Evolutionary conservation across 164 flowering plant genomes (phyloP).

Genomic region (Berberis thunbergii): DNA sequence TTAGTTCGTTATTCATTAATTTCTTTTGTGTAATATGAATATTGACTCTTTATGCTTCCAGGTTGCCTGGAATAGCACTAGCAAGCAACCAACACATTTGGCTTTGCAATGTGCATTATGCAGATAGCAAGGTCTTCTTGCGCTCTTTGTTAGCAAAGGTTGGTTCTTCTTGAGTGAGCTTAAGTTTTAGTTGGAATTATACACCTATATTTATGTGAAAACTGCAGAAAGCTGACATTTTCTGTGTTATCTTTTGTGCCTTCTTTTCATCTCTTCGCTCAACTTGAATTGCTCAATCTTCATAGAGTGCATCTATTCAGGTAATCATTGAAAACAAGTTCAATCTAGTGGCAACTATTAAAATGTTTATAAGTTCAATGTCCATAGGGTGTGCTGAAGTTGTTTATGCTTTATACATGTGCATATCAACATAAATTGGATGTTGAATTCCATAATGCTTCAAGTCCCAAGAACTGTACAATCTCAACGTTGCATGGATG

Average conservation of each 20-base stretch:
- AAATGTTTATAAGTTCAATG: background rate
- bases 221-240: background rate
- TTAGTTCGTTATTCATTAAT: too few relatives aligned
- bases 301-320: conserved; percentile 88
- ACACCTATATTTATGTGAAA: background rate
- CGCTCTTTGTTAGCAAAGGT: conserved; percentile 93
- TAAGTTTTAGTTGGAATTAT: background rate
- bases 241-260: background rate
- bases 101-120: conserved; percentile 65
- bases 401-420: too few relatives aligned
- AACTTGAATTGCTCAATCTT: conserved; percentile 6
- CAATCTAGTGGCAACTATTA: background rate
- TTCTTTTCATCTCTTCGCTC: background rate
- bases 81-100: conserved; percentile 52
- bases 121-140: conserved; percentile 67
- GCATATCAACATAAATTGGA: too few relatives aligned
- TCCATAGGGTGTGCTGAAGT: too few relatives aligned
- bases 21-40: too few relatives aligned
- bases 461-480: too few relatives aligned
- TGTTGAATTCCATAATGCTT: too few relatives aligned
- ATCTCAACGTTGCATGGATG: too few relatives aligned
- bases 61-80: conserved; percentile 76
- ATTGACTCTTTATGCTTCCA: conserved; percentile 6
- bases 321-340: conserved; percentile 18
- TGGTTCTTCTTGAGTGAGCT: conserved; percentile 3